Evolutionary conservation across 495 filamentous ascomycete genomes (phyloP), one percentile per base, ranked within the genome.

Genomic region (Evernia prunastri): DNA sequence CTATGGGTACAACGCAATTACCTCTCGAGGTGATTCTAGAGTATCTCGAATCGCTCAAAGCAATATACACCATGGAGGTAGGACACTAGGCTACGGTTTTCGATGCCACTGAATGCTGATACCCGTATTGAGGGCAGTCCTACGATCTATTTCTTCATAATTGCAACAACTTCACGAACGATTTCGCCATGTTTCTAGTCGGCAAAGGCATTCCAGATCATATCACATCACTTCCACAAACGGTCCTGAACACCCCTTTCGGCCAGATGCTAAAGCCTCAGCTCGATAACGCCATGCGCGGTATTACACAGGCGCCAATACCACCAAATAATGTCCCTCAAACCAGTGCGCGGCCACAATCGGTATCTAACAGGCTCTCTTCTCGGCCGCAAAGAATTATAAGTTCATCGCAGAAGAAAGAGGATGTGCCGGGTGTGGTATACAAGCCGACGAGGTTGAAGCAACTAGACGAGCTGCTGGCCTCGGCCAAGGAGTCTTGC

Each of bases 121-220:
- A 70, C 29, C 35, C n/a, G 9, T 20, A 27, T 23, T 10, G n/a
- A 27, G 23, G 35, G 29, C 68, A 91, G 87, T 90, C 89, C 0
- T 97, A 97, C 70, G 89, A 96, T 72, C 79, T 96, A 4, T 90
- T 90, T 73, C 78, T 87, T 43, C 92, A 96, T 70, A 98, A 98
- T 71, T 97, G 94, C 82, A 97, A 98, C 77, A 97, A 97, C 78
- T 98, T 98, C 74, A 89, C 91, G 7, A 92, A 97, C 70, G 94
- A 97, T 66, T 84, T 98, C 67, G 76, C 89, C 56, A 96, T 87
- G 78, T 97, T 98, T 63, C 79, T 97, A 3, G 77, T 96, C n/a
- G 93, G 94, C 27, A 88, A 85, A 69, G 86, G 89, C 13, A 97
- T 98, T 64, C 94, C 94, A 15, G 81, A 84, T 0, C 88, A 95